These are phyloP conservation scores for Zygosaccharomyces siamensis DNA, from an alignment of 805 yeast genomes.

Conservation along the genomic window DNA sequence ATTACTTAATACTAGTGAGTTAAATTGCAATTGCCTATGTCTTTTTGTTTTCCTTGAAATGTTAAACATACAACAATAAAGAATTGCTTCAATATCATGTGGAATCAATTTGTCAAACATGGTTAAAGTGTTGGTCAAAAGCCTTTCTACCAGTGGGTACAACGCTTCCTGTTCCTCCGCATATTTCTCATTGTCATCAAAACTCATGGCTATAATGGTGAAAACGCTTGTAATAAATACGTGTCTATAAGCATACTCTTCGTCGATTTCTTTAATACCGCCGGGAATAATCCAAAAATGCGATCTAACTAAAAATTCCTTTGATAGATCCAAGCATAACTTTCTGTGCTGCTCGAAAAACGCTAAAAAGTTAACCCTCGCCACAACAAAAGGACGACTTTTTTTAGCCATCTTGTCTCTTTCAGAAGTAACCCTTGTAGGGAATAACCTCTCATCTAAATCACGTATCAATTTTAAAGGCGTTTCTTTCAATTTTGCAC, in stretches of 20 bases:
- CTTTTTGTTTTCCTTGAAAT: slow-evolving; percentile 48
- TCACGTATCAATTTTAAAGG: slow-evolving; percentile 37
- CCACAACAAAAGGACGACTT: slow-evolving; percentile 36
- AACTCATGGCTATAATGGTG: slow-evolving; percentile 50
- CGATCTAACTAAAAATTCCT: slow-evolving; percentile 47
- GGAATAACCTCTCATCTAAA: slow-evolving; percentile 39
- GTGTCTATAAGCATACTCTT: slow-evolving; percentile 45
- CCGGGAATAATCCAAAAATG: slow-evolving; percentile 62
- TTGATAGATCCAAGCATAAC: slow-evolving; percentile 43
- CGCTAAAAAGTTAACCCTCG: slow-evolving; percentile 42
- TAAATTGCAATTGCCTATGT: slow-evolving; percentile 45
- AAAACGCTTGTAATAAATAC: slow-evolving; percentile 53
- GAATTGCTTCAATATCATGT: slow-evolving; percentile 56
- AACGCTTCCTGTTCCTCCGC: slow-evolving; percentile 45
- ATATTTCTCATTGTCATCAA: slow-evolving; percentile 48
- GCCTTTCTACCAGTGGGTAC: slow-evolving; percentile 45
- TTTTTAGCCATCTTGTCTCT: slow-evolving; percentile 29
- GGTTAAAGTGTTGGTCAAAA: slow-evolving; percentile 45
- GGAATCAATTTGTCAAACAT: slow-evolving; percentile 51
- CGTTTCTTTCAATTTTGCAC: slow-evolving; percentile 32
- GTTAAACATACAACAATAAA: slow-evolving; percentile 51
- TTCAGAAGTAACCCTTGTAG: slow-evolving; percentile 28
- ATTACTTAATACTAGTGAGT: slow-evolving; percentile 49
- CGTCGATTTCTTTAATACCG: slow-evolving; percentile 46
- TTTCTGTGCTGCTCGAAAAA: slow-evolving; percentile 43